phyloP scores from a whole-genome alignment of 176 grass and related monocot species.

The Rhipidocladum racemiflorum region DNA sequence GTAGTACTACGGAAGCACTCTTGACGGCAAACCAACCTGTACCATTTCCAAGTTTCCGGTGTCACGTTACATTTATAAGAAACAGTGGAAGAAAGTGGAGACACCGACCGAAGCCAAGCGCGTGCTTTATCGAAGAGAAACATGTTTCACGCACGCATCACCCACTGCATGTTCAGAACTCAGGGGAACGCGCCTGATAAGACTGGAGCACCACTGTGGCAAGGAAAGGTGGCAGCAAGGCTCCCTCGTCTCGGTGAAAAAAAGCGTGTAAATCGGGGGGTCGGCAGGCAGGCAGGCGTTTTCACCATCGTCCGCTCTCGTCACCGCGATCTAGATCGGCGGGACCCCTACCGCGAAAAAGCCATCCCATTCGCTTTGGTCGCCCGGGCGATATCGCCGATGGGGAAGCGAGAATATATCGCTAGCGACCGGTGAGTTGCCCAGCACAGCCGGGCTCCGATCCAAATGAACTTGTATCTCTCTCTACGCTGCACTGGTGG shows the following conservation, averaged over 20 bases:
- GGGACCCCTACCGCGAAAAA: conserved; percentile 25
- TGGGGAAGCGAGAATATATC: neutral
- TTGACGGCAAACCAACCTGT: neutral
- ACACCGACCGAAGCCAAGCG: neutral
- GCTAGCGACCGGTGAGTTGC: conserved; percentile 3
- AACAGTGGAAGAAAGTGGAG: neutral
- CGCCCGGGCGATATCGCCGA: neutral
- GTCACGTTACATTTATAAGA: neutral
- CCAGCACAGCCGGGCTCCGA: neutral
- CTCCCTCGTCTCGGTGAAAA: conserved; percentile 8
- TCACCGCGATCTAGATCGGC: conserved; percentile 31
- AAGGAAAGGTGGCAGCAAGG: neutral
- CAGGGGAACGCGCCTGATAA: neutral
- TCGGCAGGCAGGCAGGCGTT: neutral
- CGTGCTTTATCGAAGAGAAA: neutral
- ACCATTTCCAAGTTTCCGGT: neutral
- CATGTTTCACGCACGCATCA: conserved; percentile 31
- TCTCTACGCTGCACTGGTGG: neutral
- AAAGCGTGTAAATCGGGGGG: neutral
- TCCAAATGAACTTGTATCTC: neutral
- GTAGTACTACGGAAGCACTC: neutral
- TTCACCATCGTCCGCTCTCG: neutral
- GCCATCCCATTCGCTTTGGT: conserved; percentile 29
- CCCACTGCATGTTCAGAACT: no score
- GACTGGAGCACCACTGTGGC: neutral